A percentile compares a stretch with the other conserved stretches of the same genome.
phyloP scores from a whole-genome alignment of 1,139 yeast genomes.

The Casaregolazyma suthepensis region DNA sequence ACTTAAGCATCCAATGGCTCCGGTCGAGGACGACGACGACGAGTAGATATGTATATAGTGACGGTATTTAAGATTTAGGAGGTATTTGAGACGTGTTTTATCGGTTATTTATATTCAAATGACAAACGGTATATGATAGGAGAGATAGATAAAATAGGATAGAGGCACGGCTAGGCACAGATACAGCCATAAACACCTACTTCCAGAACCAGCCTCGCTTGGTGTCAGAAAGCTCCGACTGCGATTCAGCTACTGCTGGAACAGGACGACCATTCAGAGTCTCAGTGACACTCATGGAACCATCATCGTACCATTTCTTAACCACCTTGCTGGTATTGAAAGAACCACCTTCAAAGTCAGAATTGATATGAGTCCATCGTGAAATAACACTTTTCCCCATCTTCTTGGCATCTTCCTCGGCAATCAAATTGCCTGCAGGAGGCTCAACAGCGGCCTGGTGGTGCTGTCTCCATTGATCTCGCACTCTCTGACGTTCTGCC shows the following conservation, averaged over 20 bases:
- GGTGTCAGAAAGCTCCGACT: conserved; percentile 5
- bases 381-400: conserved; percentile 43
- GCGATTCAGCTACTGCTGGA: conserved; percentile 1
- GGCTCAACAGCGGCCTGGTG: conserved; percentile 1
- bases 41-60: conserved; percentile 15
- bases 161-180: neutral
- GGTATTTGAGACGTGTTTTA: neutral
- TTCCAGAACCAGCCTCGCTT: conserved; percentile 31
- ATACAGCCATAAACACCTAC: conserved; percentile 7
- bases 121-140: neutral
- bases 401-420: conserved; percentile 24
- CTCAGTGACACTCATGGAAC: conserved; percentile 42
- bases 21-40: conserved; percentile 26
- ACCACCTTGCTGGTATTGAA: conserved; percentile 48
- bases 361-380: conserved; percentile 42
- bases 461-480: conserved; percentile 10
- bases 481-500: conserved; percentile 25
- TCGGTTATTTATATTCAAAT: neutral
- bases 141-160: neutral
- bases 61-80: neutral
- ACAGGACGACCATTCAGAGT: conserved; percentile 11
- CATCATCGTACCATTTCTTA: conserved; percentile 58
- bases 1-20: conserved; percentile 24
- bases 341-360: conserved; percentile 42
- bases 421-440: neutral